Conservation (phyloP, 2,329 filamentous ascomycete species). For the Tolypocladium inflatum region DNA sequence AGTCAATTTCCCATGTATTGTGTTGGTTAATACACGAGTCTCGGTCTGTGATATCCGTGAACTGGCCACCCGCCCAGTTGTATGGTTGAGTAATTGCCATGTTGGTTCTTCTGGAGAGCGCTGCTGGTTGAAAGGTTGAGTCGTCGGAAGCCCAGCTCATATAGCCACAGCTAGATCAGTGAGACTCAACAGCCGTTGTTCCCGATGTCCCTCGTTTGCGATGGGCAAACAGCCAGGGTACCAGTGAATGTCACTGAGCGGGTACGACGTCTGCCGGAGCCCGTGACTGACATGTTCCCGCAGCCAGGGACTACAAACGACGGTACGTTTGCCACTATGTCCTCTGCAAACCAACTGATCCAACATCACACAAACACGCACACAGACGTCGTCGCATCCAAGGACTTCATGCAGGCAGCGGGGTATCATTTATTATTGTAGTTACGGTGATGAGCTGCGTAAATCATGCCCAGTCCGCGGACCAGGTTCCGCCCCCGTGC, state of each 20-base stretch:
- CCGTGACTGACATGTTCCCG: too few species aligned
- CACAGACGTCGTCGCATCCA: neutral
- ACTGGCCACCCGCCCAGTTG: neutral
- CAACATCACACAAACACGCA: neutral
- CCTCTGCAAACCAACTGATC: too few species aligned
- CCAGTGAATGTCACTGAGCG: too few species aligned
- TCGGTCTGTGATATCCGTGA: neutral
- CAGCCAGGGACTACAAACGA: too few species aligned
- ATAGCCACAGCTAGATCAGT: too few species aligned
- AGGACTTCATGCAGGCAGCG: neutral
- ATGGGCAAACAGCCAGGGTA: too few species aligned
- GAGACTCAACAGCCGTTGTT: too few species aligned
- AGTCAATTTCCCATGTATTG: neutral
- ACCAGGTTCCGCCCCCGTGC: neutral
- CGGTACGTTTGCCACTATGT: too few species aligned
- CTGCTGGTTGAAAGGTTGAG: too few species aligned
- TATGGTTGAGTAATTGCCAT: neutral
- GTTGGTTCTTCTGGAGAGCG: neutral
- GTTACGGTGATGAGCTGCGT: conserved; percentile 3
- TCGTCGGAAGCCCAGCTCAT: too few species aligned
- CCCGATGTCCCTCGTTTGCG: too few species aligned
- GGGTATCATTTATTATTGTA: conserved; percentile 8
- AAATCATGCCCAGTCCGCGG: neutral
- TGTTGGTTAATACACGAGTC: neutral
- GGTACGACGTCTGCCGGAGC: too few species aligned